A percentile compares a stretch with the other conserved stretches of the same genome.
phyloP scores from a whole-genome alignment of 2,329 filamentous ascomycete genomes.

The Juglanconis sp. region DNA sequence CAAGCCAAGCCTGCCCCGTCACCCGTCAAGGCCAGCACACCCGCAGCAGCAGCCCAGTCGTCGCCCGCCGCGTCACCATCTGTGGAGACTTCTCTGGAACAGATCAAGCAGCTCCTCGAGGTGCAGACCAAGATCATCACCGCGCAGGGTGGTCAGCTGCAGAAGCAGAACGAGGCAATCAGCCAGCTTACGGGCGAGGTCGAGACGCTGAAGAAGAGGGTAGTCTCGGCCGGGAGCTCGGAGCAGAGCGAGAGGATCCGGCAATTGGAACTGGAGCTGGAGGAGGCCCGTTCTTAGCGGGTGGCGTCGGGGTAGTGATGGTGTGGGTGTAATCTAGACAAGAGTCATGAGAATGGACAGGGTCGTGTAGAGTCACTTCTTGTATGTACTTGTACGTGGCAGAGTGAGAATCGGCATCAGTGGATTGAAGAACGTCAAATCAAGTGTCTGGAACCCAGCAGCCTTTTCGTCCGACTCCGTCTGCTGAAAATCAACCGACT shows the following conservation, averaged over 20 bases:
- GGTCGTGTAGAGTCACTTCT: not conserved
- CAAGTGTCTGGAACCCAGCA: not conserved
- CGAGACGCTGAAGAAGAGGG: constrained; percentile 74
- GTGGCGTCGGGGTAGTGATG: not conserved
- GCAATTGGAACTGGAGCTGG: constrained; percentile 65
- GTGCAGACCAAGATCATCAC: constrained; percentile 74
- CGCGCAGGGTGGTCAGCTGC: constrained; percentile 68
- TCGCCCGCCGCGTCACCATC: constrained; percentile 40
- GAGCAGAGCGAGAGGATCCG: constrained; percentile 67
- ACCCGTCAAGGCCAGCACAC: constrained; percentile 30
- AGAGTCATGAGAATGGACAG: not conserved
- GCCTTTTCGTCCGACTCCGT: no score
- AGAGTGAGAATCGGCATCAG: not conserved
- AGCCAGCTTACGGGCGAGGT: constrained; percentile 68
- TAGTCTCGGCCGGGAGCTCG: constrained; percentile 52
- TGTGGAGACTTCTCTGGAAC: constrained; percentile 64
- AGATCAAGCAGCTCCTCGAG: constrained; percentile 76
- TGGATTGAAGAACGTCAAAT: not conserved
- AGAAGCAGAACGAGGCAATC: constrained; percentile 70
- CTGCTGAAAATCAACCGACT: no score
- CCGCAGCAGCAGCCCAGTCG: constrained; percentile 38
- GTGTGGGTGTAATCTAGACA: not conserved
- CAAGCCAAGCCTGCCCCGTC: constrained; percentile 28
- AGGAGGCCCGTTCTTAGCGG: constrained; percentile 55
- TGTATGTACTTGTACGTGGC: not conserved